A percentile compares a stretch with the other conserved stretches of the same genome.
These are phyloP conservation scores for Globisporangium paddicum DNA, from an alignment of 352 stramenopile genomes.

Conservation along the genomic window DNA sequence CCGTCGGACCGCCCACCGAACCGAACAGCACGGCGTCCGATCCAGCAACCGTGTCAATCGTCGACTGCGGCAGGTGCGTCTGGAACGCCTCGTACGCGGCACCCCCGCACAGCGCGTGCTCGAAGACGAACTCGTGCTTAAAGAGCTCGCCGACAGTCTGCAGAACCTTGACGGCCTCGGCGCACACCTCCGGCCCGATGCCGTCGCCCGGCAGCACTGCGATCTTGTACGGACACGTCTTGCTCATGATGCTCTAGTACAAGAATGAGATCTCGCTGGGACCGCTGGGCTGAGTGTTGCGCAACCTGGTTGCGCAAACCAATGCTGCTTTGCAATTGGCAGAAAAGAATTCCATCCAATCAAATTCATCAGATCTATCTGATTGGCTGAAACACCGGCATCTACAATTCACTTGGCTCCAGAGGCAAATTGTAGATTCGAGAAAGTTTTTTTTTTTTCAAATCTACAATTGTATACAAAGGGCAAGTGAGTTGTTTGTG, in stretches of 20 bases:
- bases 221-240: conserved; percentile 80
- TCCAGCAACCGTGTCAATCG: conserved; percentile 89
- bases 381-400: too few species aligned
- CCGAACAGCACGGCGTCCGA: conserved; percentile 94
- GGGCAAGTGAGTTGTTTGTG: too few species aligned
- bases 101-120: conserved; percentile 94
- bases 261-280: too few species aligned
- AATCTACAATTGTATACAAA: too few species aligned
- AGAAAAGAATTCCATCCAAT: too few species aligned
- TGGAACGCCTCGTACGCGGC: conserved; percentile 91
- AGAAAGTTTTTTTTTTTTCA: too few species aligned
- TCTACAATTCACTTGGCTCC: too few species aligned
- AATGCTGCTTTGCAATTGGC: too few species aligned
- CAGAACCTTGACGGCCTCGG: conserved; percentile 91
- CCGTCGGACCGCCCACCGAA: conserved; percentile 95
- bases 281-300: conserved; percentile 5
- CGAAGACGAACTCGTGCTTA: conserved; percentile 92
- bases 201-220: conserved; percentile 97
- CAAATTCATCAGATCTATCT: too few species aligned
- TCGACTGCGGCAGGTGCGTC: conserved; percentile 93
- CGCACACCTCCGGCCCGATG: conserved; percentile 98
- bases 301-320: too few species aligned
- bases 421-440: too few species aligned
- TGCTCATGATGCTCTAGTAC: conserved; percentile 24
- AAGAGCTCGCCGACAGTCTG: conserved; percentile 72